These are phyloP conservation scores for Emergomyces orientalis DNA, from an alignment of 2,329 filamentous ascomycete species.

Conservation along the genomic window DNA sequence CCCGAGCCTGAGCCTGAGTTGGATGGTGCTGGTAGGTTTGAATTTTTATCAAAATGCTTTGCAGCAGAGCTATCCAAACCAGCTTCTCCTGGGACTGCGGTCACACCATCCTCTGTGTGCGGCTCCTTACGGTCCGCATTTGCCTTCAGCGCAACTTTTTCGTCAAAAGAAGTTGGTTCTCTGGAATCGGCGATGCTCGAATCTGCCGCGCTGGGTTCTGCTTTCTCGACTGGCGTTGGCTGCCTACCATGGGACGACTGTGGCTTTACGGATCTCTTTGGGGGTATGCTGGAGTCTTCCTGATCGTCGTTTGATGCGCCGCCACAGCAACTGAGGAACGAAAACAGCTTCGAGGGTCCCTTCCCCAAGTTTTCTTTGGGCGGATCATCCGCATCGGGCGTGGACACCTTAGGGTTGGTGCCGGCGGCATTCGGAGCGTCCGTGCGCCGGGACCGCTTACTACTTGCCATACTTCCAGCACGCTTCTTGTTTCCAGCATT, in stretches of 20 bases:
- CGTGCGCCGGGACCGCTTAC: conserved; percentile 31
- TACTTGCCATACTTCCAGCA: conserved; percentile 60
- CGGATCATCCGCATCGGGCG: conserved; percentile 25
- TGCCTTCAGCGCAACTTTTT: conserved; percentile 29
- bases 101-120: conserved; percentile 22
- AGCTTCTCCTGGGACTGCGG: conserved; percentile 15
- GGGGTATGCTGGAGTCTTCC: conserved; percentile 36
- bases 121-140: conserved; percentile 23
- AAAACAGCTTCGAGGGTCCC: conserved; percentile 32
- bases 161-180: conserved; percentile 30
- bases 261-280: conserved; percentile 38
- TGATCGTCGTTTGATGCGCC: conserved; percentile 37
- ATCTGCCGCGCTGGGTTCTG: conserved; percentile 30
- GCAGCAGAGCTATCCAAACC: neutral
- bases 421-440: conserved; percentile 26
- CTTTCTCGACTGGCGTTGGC: conserved; percentile 30
- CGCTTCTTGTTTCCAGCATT: conserved; percentile 27
- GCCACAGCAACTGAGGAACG: conserved; percentile 43
- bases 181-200: conserved; percentile 34
- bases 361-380: conserved; percentile 36
- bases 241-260: conserved; percentile 30
- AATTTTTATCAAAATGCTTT: neutral
- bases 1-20: neutral
- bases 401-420: conserved; percentile 25
- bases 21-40: neutral